phyloP scores from a whole-genome alignment of 768 basidiomycete species.

The Leccinum disarticulatum region DNA sequence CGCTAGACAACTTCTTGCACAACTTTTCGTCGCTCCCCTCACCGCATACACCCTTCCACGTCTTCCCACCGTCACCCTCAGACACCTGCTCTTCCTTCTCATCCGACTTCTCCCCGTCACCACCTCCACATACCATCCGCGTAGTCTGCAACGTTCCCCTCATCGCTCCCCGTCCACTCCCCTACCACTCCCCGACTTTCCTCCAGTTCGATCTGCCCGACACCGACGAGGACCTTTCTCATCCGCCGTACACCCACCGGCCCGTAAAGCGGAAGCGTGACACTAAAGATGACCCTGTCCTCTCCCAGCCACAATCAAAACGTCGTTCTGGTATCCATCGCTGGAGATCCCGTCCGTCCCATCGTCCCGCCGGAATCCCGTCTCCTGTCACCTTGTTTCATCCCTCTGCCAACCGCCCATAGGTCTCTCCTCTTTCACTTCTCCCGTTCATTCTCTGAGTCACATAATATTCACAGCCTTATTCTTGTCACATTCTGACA shows the following conservation, averaged over 20 bases:
- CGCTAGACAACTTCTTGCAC: constrained; percentile 21
- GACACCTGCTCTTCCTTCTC: constrained; percentile 33
- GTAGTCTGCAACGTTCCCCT: constrained; percentile 69
- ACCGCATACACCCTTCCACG: background rate
- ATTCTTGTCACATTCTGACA: constrained; percentile 9
- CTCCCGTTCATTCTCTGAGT: constrained; percentile 8
- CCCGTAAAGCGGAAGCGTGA: constrained; percentile 56
- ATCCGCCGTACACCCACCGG: constrained; percentile 62
- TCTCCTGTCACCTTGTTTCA: constrained; percentile 1
- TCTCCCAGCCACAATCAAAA: constrained; percentile 23
- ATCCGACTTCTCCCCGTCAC: constrained; percentile 28
- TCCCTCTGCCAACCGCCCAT: constrained; percentile 18
- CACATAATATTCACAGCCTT: constrained; percentile 12
- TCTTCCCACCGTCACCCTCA: constrained; percentile 42
- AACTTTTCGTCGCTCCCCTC: background rate
- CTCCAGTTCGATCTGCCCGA: constrained; percentile 69
- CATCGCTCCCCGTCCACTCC: constrained; percentile 65
- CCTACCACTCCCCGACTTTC: constrained; percentile 68
- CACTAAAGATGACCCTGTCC: constrained; percentile 10
- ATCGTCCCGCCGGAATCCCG: constrained; percentile 12
- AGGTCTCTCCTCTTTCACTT: background rate
- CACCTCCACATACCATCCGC: constrained; percentile 35
- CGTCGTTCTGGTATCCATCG: constrained; percentile 23
- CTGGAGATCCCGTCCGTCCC: constrained; percentile 17
- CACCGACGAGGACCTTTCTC: constrained; percentile 67